Percentiles rank a stretch among this genome's conserved stretches.
Evolutionary conservation across 345 rosid species (phyloP).

Genomic region (Populus deltoides): DNA sequence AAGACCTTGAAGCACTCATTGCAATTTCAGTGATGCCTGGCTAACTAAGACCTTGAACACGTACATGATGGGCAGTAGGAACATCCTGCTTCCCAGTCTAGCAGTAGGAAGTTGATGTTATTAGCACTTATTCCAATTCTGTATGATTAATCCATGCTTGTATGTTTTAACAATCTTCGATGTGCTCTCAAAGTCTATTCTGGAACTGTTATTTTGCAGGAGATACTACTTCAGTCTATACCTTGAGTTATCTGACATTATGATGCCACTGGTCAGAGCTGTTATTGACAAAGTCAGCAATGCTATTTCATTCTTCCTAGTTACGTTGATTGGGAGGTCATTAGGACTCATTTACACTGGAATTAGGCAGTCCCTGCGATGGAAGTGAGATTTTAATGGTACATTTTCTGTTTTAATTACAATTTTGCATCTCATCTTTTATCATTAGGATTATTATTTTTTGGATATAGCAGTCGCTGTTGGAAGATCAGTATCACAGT

Average conservation of each 20-base stretch:
- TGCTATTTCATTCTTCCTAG: conserved; percentile 80
- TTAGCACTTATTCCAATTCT: not conserved
- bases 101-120: no score
- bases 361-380: conserved; percentile 81
- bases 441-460: not conserved
- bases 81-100: no score
- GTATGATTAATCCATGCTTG: not conserved
- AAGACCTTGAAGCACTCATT: no score
- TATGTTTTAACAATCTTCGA: not conserved
- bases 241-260: conserved; percentile 79
- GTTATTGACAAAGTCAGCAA: conserved; percentile 63
- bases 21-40: no score
- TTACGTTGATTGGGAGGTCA: conserved; percentile 83
- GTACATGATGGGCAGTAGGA: no score
- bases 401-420: conserved; percentile 8
- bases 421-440: conserved; percentile 4
- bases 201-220: conserved; percentile 41
- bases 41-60: no score
- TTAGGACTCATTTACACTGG: conserved; percentile 86
- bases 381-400: conserved; percentile 58
- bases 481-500: conserved; percentile 1
- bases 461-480: conserved; percentile 9
- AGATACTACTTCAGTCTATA: conserved; percentile 81
- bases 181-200: conserved; percentile 10
- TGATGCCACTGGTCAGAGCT: conserved; percentile 67